Percentiles rank a stretch among this genome's conserved stretches.
phyloP scores from a whole-genome alignment of 306 rosid species.

The Begonia loranthoides region DNA sequence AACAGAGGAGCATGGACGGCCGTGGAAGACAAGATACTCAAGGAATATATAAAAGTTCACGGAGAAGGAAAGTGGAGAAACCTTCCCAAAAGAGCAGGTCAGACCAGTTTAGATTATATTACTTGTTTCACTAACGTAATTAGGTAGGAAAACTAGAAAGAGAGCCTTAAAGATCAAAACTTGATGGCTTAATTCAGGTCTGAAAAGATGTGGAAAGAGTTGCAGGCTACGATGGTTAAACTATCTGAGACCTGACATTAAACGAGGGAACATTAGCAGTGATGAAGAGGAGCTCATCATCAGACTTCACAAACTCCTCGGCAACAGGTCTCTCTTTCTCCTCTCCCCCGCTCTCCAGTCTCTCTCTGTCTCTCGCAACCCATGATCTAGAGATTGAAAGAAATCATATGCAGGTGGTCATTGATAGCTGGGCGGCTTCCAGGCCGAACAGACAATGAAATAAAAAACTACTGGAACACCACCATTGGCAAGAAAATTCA shows the following conservation, averaged over 20 bases:
- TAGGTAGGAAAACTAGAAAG: no score
- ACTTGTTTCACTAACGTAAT: no score
- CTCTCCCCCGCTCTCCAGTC: neutral
- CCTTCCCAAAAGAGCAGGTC: slow-evolving; percentile 38
- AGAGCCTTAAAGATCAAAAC: neutral
- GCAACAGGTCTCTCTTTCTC: slow-evolving; percentile 23
- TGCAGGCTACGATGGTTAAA: slow-evolving; percentile 35
- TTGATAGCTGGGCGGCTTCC: slow-evolving; percentile 73
- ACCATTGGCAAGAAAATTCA: slow-evolving; percentile 44
- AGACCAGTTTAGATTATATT: neutral
- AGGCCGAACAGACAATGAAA: slow-evolving; percentile 86
- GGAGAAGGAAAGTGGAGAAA: slow-evolving; percentile 46
- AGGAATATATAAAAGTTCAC: slow-evolving; percentile 16
- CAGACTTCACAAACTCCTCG: slow-evolving; percentile 33
- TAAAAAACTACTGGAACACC: slow-evolving; percentile 69
- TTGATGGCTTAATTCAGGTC: slow-evolving; percentile 11
- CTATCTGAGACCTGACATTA: slow-evolving; percentile 32
- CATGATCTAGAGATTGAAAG: neutral
- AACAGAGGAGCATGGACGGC: slow-evolving; percentile 41
- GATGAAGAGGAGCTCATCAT: slow-evolving; percentile 45
- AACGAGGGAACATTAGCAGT: slow-evolving; percentile 30
- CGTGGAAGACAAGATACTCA: slow-evolving; percentile 24
- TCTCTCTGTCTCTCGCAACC: neutral
- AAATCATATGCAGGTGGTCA: slow-evolving; percentile 41
- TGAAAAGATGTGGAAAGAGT: slow-evolving; percentile 37